Evolutionary conservation across 345 rosid species (phyloP).

Genomic region (Microthlaspi erraticum): DNA sequence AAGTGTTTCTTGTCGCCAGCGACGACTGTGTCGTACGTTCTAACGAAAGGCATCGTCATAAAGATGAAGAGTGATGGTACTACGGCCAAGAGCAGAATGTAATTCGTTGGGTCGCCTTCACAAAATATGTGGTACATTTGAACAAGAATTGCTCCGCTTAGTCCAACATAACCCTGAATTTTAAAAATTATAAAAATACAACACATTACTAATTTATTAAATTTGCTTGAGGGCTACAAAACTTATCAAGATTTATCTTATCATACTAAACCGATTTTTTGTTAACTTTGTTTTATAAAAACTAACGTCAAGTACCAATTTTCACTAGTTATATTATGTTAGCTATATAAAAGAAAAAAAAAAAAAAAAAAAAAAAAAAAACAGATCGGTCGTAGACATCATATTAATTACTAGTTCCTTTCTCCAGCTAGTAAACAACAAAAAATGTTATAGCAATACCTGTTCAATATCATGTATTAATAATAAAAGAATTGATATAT

Average conservation of each 20-base stretch:
- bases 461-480: background rate
- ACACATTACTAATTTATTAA: background rate
- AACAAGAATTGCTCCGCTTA: slow-evolving; percentile 83
- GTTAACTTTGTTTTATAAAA: background rate
- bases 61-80: slow-evolving; percentile 67
- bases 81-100: slow-evolving; percentile 70
- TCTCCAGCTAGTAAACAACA: background rate
- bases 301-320: background rate
- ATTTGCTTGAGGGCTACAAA: background rate
- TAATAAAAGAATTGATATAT: background rate
- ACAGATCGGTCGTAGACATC: background rate
- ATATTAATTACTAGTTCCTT: slow-evolving; percentile 1
- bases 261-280: background rate
- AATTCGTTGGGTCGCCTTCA: slow-evolving; percentile 60
- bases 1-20: slow-evolving; percentile 69
- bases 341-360: background rate
- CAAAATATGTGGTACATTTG: slow-evolving; percentile 66
- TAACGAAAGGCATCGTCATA: slow-evolving; percentile 61
- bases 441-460: background rate
- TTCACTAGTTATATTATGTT: background rate
- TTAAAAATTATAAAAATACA: background rate
- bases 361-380: background rate
- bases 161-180: slow-evolving; percentile 81
- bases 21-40: slow-evolving; percentile 55
- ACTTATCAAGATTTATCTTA: background rate